Evolutionary conservation across 2,329 filamentous ascomycete genomes (phyloP), one percentile per base, ranked within the genome.

Genomic region (Colletotrichum gloeosporioides): DNA sequence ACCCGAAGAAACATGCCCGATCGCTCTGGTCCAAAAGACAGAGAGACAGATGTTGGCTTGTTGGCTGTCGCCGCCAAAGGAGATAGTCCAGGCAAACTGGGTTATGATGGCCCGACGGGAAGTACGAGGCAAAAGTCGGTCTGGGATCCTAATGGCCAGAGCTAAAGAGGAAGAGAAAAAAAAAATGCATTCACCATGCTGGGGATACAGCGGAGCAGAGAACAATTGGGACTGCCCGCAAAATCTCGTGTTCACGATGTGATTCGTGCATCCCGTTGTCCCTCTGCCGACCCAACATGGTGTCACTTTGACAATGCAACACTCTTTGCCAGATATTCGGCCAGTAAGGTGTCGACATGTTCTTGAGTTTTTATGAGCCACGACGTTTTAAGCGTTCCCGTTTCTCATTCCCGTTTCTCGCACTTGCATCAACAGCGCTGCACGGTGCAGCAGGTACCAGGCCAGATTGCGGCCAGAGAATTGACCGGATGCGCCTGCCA

Each of bases 291-390:
- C 34, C 67, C 69, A 70, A 61, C 53, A 32, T 61, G 57, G 62
- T 67, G 71, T 73, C 66, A 67, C 70, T 70, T 77, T 64, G 62
- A 61, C 63, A 69, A 76, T 76, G 77, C 72, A 76, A 75, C 74
- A 70, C 71, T 66, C 70, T 55, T 59, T 55, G 75, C 55, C 32
- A 67, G 32, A 39, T 32, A 44, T 22, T 49, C 49, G 53, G 69
- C 76, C 76, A 76, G 66, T 77, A 62, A 64, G 32, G 63, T 34
- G 32, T 63, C 55, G 75, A 68, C 53, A 59, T 57, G 53, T 61
- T 61, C 59, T 29, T 64, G 36, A 62, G 36, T 32, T 67, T 53
- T 55, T 59, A 59, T 32, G 32, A 73, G 49, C 65, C 73, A 70
- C 44, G 53, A 62, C 61, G 61, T 55, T 55, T 71, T 62, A 27